Conservation (phyloP, 1,284 basidiomycete species). For the Porodaedalea pini region DNA sequence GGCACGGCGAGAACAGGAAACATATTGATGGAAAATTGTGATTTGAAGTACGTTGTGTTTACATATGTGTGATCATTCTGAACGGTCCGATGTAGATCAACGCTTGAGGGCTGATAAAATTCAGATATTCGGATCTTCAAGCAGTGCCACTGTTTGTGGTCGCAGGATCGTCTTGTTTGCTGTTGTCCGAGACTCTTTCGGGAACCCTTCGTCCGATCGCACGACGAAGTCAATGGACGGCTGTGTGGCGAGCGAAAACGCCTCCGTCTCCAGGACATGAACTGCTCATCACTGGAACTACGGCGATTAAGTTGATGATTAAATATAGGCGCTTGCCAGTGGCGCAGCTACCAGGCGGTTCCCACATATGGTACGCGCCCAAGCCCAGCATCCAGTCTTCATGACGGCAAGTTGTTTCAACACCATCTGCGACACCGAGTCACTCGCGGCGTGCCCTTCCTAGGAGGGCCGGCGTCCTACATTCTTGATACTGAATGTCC, state of each 20-base stretch:
- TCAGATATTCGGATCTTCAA: neutral
- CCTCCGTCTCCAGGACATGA: neutral
- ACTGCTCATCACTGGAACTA: neutral
- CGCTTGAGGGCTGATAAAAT: neutral
- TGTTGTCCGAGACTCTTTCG: neutral
- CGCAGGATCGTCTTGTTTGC: neutral
- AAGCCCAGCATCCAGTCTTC: neutral
- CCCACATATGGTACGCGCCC: neutral
- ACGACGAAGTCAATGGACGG: neutral
- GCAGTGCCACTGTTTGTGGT: neutral
- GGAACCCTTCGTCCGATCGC: neutral
- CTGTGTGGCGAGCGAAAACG: neutral
- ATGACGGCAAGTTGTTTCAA: constrained; percentile 7
- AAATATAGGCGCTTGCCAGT: neutral
- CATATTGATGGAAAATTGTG: neutral
- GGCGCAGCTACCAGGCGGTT: neutral
- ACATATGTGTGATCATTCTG: neutral
- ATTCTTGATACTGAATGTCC: neutral
- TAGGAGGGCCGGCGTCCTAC: neutral
- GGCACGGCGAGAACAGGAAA: neutral
- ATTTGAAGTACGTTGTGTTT: neutral
- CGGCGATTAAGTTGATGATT: neutral
- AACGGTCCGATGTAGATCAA: neutral
- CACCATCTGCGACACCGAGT: constrained; percentile 6
- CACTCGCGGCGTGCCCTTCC: constrained; percentile 5